These are phyloP conservation scores for Penicillium ochrochloron DNA, from an alignment of 495 filamentous ascomycete species.

Conservation along the genomic window DNA sequence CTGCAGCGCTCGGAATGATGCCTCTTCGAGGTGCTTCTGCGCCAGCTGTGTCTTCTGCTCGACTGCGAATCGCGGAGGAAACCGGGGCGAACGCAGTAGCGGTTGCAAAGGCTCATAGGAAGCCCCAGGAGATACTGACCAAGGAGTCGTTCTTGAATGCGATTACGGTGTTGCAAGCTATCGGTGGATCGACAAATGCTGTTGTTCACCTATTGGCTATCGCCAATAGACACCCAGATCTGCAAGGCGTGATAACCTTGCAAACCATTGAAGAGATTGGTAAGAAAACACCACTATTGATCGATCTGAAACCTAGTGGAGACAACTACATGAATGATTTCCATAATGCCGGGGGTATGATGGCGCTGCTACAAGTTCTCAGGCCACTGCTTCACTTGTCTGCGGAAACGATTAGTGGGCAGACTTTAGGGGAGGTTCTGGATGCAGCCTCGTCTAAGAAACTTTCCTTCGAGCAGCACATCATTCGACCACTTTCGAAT, in stretches of 20 bases:
- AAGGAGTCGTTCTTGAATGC: conserved; percentile 69
- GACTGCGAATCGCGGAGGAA: conserved; percentile 65
- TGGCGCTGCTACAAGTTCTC: conserved; percentile 58
- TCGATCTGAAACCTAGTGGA: conserved; percentile 71
- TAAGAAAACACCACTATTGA: conserved; percentile 59
- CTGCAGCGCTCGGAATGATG: conserved; percentile 67
- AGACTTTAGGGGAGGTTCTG: conserved; percentile 61
- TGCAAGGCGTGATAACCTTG: conserved; percentile 60
- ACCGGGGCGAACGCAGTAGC: conserved; percentile 62
- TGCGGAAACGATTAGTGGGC: conserved; percentile 61
- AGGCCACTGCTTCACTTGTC: conserved; percentile 60
- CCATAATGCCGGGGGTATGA: conserved; percentile 70
- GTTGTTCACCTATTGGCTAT: conserved; percentile 71
- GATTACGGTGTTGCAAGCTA: conserved; percentile 69
- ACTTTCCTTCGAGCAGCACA: conserved; percentile 44
- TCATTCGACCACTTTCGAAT: conserved; percentile 55
- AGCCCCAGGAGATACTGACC: conserved; percentile 61
- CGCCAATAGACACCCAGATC: conserved; percentile 58
- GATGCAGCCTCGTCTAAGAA: conserved; percentile 49
- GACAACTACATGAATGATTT: conserved; percentile 76
- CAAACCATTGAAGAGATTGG: conserved; percentile 65
- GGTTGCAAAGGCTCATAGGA: conserved; percentile 42
- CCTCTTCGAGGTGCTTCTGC: conserved; percentile 63
- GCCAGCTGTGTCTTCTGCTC: conserved; percentile 66
- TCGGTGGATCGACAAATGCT: conserved; percentile 71